Conservation (phyloP, 2,329 filamentous ascomycete genomes). For the Fusarium anguioides region DNA sequence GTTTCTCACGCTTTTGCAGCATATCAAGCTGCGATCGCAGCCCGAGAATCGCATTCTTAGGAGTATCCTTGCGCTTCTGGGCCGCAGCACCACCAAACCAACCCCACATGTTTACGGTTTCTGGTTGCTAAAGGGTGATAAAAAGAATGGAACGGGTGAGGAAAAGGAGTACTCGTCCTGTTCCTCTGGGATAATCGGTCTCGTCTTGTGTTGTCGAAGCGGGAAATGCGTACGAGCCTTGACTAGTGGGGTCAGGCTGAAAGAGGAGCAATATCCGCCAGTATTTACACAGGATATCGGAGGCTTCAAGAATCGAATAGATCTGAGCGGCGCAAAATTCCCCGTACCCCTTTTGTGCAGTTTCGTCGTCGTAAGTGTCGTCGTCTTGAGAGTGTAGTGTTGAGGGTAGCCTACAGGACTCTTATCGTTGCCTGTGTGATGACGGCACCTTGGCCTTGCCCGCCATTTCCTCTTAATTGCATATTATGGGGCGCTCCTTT, state of each 20-base stretch:
- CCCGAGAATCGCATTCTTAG: conserved; percentile 95
- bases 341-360: conserved; percentile 6
- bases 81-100: conserved; percentile 90
- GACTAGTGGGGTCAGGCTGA: conserved; percentile 46
- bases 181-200: conserved; percentile 17
- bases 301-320: not conserved
- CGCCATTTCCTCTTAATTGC: conserved; percentile 11
- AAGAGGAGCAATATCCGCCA: conserved; percentile 14
- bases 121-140: conserved; percentile 8
- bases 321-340: not conserved
- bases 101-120: conserved; percentile 71
- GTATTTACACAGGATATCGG: conserved; percentile 1
- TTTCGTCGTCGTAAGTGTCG: conserved; percentile 37
- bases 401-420: conserved; percentile 41
- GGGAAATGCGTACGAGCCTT: conserved; percentile 41
- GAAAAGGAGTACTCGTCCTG: conserved; percentile 24
- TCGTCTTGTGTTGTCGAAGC: conserved; percentile 26
- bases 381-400: conserved; percentile 32
- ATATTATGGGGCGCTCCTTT: conserved; percentile 47
- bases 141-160: not conserved
- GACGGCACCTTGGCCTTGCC: conserved; percentile 46
- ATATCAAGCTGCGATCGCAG: conserved; percentile 93
- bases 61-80: conserved; percentile 89
- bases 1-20: conserved; percentile 95
- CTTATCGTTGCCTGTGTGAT: conserved; percentile 50